Conservation (phyloP, 495 filamentous ascomycete genomes). For the Friedmanniomyces endolithicus region DNA sequence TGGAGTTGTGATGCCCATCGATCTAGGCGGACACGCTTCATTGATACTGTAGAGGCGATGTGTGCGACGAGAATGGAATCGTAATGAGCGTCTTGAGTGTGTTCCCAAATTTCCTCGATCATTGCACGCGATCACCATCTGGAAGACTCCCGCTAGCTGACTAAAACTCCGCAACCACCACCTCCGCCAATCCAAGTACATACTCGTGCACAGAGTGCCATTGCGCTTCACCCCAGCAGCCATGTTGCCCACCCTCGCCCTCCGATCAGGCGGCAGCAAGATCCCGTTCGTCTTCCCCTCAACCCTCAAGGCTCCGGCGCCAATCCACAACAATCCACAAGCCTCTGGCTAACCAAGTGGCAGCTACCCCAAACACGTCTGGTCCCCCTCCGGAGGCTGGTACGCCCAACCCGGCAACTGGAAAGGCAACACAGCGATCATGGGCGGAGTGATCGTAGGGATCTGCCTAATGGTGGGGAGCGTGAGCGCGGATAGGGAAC, state of each 20-base stretch:
- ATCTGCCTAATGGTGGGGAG: slow-evolving; percentile 64
- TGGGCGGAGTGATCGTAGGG: slow-evolving; percentile 57
- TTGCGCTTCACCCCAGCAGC: background rate
- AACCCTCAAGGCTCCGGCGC: too few species aligned
- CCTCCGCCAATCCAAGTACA: background rate
- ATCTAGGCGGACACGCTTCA: slow-evolving; percentile 59
- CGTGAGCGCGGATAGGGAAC: slow-evolving; percentile 71
- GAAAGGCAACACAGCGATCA: slow-evolving; percentile 84
- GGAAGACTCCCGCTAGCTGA: background rate
- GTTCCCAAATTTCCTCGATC: slow-evolving; percentile 1
- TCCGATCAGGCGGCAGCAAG: slow-evolving; percentile 53
- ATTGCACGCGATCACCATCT: slow-evolving; percentile 10
- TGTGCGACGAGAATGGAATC: slow-evolving; percentile 1
- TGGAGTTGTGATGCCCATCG: slow-evolving; percentile 59
- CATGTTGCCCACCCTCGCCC: slow-evolving; percentile 13
- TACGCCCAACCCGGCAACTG: slow-evolving; percentile 89
- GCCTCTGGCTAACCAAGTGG: too few species aligned
- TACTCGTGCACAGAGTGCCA: background rate
- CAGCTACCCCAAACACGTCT: slow-evolving; percentile 50
- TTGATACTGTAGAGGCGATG: slow-evolving; percentile 28
- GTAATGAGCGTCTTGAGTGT: background rate
- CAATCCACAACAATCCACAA: too few species aligned
- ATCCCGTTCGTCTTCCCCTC: slow-evolving; percentile 85
- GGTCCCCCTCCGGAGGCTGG: slow-evolving; percentile 97
- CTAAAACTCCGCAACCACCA: background rate